Base-by-base conservation (phyloP, 2,329 filamentous ascomycete genomes). In the Calonectria ilicicola region DNA sequence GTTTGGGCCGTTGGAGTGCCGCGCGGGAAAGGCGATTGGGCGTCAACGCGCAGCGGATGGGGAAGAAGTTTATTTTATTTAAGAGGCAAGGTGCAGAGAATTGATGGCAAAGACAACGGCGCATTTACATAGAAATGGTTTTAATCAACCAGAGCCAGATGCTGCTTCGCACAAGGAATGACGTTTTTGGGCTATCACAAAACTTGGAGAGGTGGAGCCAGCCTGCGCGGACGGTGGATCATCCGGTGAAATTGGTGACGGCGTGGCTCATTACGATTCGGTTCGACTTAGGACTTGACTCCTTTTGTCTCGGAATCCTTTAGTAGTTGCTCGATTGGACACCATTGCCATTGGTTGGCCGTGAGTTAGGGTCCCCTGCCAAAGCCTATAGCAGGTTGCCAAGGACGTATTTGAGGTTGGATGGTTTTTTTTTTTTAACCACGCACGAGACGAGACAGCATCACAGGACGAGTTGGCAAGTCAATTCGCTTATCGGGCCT, bases 161-260 rank as follows among this genome's bases (percentile, higher is more conserved):
- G n/a, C 53, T 27, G 32, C 35, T 27, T 12, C 4, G 9, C n/a
- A 21, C 38, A 19, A 53, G 53, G 44, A 66, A 71, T 71, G 69
- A 71, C 69, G 69, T 72, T 72, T 67, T 72, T 32, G 29, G 21
- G 38, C 23, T 27, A 42, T n/a, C 42, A 42, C 19, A 14, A 23
- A 40, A 27, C 38, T 29, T 40, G 23, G 62, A 27, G 58, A 38
- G 63, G 64, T 53, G 69, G 69, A 27, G 58, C 26, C 42, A 23
- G 17, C 65, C 32, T 27, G 47, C 21, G 44, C 47, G 64, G 35
- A 42, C 47, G 58, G 69, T 67, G 69, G 69, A 58, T 56, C 35
- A 63, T 67, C 69, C 32, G 40, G 64, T 72, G 23, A 63, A 27
- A 65, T 65, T 65, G 65, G 69, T 72, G 69, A 67, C 40, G 51